Evolutionary conservation across 208 protist species (phyloP).

Genomic region (Naegleria fowleri): DNA sequence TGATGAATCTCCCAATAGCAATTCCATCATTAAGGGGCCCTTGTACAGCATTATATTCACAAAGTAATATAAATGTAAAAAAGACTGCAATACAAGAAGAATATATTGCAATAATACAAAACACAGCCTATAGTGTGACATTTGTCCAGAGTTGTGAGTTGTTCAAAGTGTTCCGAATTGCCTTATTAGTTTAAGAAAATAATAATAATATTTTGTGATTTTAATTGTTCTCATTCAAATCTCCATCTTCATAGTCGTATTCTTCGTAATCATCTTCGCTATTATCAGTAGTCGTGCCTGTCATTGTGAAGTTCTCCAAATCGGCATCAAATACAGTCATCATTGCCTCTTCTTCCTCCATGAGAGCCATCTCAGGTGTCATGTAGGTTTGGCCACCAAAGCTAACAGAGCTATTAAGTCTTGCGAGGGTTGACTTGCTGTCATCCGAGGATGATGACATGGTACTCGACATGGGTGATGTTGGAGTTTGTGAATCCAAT

Average conservation of each 20-base stretch:
- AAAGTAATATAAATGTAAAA: too few relatives aligned
- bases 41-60: neutral
- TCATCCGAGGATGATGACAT: neutral
- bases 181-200: too few relatives aligned
- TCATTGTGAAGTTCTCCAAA: neutral
- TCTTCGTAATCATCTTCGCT: neutral
- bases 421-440: neutral
- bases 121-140: too few relatives aligned
- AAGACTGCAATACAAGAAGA: too few relatives aligned
- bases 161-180: too few relatives aligned
- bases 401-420: neutral
- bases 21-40: neutral
- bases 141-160: too few relatives aligned
- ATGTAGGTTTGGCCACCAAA: neutral
- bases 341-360: neutral
- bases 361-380: neutral
- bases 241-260: neutral
- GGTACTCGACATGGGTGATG: neutral
- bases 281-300: neutral
- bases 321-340: neutral
- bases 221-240: conserved; percentile 44
- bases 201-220: too few relatives aligned
- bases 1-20: neutral
- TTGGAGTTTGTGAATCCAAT: neutral
- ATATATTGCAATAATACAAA: too few relatives aligned